Percentiles rank a stretch among this genome's conserved stretches.
Evolutionary conservation across 176 grass and related monocot species (phyloP).

Genomic region (Otatea glauca): DNA sequence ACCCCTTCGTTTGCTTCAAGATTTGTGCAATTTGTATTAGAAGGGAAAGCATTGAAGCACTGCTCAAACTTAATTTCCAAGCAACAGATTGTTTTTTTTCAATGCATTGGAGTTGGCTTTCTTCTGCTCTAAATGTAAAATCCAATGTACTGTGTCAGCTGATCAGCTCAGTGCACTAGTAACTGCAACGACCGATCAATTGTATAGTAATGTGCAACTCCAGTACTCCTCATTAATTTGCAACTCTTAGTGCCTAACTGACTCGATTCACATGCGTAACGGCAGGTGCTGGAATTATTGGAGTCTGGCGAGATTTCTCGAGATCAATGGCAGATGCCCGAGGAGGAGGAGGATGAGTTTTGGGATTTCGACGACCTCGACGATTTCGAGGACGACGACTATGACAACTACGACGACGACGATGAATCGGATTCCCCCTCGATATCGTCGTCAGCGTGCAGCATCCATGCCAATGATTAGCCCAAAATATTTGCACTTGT

Average conservation of each 20-base stretch:
- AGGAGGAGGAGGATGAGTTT: slow-evolving; percentile 65
- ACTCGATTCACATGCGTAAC: slow-evolving; percentile 20
- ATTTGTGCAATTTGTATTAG: too few species aligned
- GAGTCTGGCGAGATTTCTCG: slow-evolving; percentile 63
- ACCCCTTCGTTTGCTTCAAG: too few species aligned
- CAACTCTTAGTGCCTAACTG: slow-evolving; percentile 29
- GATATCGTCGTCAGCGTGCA: slow-evolving; percentile 63
- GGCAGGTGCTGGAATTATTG: slow-evolving; percentile 72
- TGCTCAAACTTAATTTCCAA: neutral
- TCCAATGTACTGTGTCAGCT: neutral
- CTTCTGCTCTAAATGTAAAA: slow-evolving; percentile 13
- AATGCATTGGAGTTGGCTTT: slow-evolving; percentile 2
- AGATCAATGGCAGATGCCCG: slow-evolving; percentile 71
- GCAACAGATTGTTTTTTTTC: neutral
- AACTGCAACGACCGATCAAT: slow-evolving; percentile 30
- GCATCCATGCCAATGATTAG: slow-evolving; percentile 56
- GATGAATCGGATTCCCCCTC: slow-evolving; percentile 64
- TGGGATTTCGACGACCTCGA: slow-evolving; percentile 81
- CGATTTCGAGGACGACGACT: slow-evolving; percentile 62
- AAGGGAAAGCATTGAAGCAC: too few species aligned
- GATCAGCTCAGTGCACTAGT: neutral
- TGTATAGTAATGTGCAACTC: neutral
- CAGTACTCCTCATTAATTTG: slow-evolving; percentile 16
- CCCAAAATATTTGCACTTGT: slow-evolving; percentile 49
- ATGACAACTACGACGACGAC: slow-evolving; percentile 36